Base-by-base conservation (phyloP, 371 early-diverging fungal species). In the Mycotypha africana region DNA sequence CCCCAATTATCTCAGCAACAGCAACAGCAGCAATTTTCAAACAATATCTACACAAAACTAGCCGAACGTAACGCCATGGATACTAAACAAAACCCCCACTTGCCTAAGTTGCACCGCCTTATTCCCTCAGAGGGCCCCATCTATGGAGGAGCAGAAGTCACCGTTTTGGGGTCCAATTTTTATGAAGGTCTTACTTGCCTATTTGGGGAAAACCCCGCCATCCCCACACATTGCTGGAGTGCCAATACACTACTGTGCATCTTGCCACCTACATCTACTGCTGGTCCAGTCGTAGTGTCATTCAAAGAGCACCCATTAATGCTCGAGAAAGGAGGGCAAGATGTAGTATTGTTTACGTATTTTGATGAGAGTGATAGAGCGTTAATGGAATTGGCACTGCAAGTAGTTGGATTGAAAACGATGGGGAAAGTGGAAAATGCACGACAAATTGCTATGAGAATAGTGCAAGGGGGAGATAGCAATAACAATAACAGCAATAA, bases 381-480 rank as follows among this genome's bases (percentile, higher is more conserved):
- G 17, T 61, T 90, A 54, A 78, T 86, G 72, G 87, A 85, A 47
- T 65, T 90, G 28, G 84, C 86, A 11, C 59, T 90, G 26, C 87
- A 88, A 42, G 85, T 88, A 0, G 77, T 87, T 0, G 88, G 87
- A 3, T 54, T 89, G 34, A 67, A 82, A 46, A 81, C 82, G 42
- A 79, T 76, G 50, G 82, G 84, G 11, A 70, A 70, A 56, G 65
- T 81, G 8, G 83, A 81, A 50, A 77, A 75, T 43, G 75, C 80
- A 10, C 47, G 79, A 25, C 70, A 74, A 38, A 75, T 75, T 47
- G 86, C 82, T 17, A 78, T 80, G 78, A 63, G 75, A 16, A 77
- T 83, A 49, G 78, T 84, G 3, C 83, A 78, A 53, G 79, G 78
- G 9, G 78, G 76, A 32, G 56, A 70, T 34, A 45, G 30, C 42